These are phyloP conservation scores for Cryphonectria radicalis DNA, from an alignment of 2,329 filamentous ascomycete species.

Conservation along the genomic window DNA sequence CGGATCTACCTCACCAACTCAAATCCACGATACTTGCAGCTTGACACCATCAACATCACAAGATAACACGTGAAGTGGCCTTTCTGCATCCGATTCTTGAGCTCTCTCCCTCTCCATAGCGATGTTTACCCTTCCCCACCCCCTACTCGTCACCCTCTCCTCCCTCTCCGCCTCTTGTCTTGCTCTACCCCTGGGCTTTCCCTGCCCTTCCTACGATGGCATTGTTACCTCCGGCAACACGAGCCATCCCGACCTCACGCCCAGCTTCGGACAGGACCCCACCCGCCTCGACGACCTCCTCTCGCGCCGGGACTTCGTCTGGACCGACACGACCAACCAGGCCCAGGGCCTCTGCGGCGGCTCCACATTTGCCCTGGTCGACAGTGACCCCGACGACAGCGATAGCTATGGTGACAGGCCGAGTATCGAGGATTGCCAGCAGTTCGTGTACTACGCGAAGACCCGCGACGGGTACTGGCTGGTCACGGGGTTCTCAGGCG, in stretches of 20 bases:
- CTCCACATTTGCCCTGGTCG: constrained; percentile 11
- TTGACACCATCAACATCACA: not conserved
- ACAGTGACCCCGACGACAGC: not conserved
- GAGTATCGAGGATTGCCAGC: constrained; percentile 8
- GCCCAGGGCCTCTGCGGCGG: constrained; percentile 23
- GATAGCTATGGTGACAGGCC: constrained; percentile 6
- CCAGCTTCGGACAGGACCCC: constrained; percentile 21
- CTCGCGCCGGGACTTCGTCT: constrained; percentile 25
- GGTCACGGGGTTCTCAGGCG: constrained; percentile 18
- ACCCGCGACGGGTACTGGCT: constrained; percentile 24
- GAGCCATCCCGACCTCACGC: not conserved
- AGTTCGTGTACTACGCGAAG: constrained; percentile 15
- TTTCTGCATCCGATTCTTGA: not conserved
- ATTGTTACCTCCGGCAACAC: constrained; percentile 1
- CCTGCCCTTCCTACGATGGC: not conserved
- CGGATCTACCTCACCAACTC: not conserved
- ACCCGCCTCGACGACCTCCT: constrained; percentile 21
- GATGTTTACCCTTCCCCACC: not conserved
- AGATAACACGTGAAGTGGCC: not conserved
- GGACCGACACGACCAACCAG: constrained; percentile 12
- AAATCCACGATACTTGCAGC: not conserved
- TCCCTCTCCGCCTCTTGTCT: constrained; percentile 12
- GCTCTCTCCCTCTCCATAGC: not conserved
- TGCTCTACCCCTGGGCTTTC: not conserved
- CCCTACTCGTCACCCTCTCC: not conserved